phyloP scores from a whole-genome alignment of 495 filamentous ascomycete genomes.

The Penicillium samsonianum region DNA sequence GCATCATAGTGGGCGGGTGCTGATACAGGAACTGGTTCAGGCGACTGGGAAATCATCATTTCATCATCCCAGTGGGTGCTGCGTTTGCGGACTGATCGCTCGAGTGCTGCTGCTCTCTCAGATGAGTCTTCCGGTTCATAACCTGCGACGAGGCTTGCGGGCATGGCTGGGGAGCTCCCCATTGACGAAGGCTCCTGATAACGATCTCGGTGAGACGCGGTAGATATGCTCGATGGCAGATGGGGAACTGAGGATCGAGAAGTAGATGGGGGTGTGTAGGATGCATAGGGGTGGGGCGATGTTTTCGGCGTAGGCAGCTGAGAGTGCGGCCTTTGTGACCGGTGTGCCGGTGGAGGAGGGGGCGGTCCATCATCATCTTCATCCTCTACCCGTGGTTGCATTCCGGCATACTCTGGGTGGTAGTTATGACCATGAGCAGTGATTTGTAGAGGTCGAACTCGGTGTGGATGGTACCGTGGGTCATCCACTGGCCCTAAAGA shows the following conservation, averaged over 20 bases:
- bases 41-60: conserved; percentile 28
- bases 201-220: conserved; percentile 8
- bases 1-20: conserved; percentile 28
- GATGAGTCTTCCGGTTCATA: conserved; percentile 64
- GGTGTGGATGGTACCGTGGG: conserved; percentile 28
- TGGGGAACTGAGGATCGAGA: conserved; percentile 35
- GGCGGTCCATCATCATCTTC: conserved; percentile 57
- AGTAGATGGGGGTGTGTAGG: conserved; percentile 38
- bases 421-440: conserved; percentile 28
- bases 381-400: conserved; percentile 72
- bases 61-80: conserved; percentile 39
- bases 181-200: conserved; percentile 10
- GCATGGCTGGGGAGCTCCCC: conserved; percentile 53
- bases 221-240: conserved; percentile 41
- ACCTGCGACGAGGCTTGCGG: conserved; percentile 68
- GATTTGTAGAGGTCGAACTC: conserved; percentile 27
- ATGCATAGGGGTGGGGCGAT: conserved; percentile 32
- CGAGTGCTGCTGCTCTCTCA: conserved; percentile 38
- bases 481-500: conserved; percentile 24
- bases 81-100: conserved; percentile 27
- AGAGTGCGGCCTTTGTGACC: conserved; percentile 36
- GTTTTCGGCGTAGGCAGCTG: conserved; percentile 30
- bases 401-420: conserved; percentile 49
- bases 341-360: conserved; percentile 52
- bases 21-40: conserved; percentile 23